A percentile compares a stretch with the other conserved stretches of the same genome.
Evolutionary conservation across 495 filamentous ascomycete species (phyloP).

Genomic region (Aspergillus sclerotiicarbonarius): DNA sequence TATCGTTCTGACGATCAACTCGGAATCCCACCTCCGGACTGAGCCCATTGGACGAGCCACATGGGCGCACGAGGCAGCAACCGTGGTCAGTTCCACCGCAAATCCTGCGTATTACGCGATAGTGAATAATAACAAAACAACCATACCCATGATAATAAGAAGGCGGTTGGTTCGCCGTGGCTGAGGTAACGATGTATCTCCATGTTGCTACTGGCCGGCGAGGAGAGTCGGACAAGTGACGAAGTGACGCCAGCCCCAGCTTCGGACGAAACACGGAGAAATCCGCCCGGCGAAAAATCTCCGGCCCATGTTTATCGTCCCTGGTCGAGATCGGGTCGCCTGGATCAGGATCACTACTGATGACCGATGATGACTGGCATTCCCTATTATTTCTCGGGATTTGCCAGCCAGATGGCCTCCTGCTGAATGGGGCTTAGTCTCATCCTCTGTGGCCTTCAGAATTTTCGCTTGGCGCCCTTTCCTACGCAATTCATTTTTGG

Average conservation of each 20-base stretch:
- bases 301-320: background rate
- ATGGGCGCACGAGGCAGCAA: constrained; percentile 11
- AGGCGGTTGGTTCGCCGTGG: background rate
- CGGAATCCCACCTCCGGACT: constrained; percentile 17
- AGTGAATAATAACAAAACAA: background rate
- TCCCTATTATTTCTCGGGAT: too few species aligned
- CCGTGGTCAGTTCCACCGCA: constrained; percentile 5
- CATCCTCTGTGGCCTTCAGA: background rate
- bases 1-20: constrained; percentile 20
- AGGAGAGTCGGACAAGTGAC: too few species aligned
- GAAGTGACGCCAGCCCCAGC: too few species aligned
- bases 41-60: constrained; percentile 14
- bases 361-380: background rate
- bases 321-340: background rate
- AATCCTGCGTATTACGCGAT: constrained; percentile 1
- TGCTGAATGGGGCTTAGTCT: background rate
- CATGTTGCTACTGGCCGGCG: too few species aligned
- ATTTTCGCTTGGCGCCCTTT: background rate
- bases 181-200: background rate
- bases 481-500: background rate
- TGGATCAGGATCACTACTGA: background rate
- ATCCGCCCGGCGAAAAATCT: constrained; percentile 3
- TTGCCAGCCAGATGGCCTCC: background rate
- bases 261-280: constrained; percentile 6
- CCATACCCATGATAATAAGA: background rate